Percentiles rank a stretch among this genome's conserved stretches.
These are phyloP conservation scores for Excoecaria cochinchinensis DNA, from an alignment of 345 rosid species.

Conservation along the genomic window DNA sequence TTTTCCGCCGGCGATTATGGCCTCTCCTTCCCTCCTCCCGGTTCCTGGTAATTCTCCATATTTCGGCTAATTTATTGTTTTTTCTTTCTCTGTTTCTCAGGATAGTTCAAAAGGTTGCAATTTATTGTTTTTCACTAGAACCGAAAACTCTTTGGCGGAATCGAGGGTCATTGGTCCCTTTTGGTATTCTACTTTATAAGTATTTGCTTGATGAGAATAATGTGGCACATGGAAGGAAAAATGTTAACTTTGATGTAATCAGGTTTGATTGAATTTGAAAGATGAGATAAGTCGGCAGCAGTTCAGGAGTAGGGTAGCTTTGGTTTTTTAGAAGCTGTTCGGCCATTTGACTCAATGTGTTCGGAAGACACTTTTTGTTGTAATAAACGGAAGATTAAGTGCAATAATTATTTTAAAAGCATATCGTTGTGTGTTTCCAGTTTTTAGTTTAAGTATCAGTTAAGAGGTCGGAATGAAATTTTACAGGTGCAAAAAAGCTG, in stretches of 20 bases:
- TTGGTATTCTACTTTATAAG: neutral
- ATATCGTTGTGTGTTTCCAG: neutral
- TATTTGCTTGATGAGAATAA: conserved; percentile 4
- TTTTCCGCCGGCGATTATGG: conserved; percentile 19
- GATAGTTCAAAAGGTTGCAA: neutral
- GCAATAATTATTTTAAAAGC: neutral
- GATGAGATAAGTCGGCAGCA: too few relatives aligned
- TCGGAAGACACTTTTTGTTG: neutral
- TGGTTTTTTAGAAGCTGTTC: conserved; percentile 1
- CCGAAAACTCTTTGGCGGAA: neutral
- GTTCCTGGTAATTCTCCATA: conserved; percentile 24
- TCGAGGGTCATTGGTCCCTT: neutral
- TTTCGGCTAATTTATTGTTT: neutral
- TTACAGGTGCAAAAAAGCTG: neutral
- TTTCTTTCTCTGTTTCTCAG: neutral
- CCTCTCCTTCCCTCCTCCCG: conserved; percentile 30
- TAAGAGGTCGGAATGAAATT: neutral
- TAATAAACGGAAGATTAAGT: neutral
- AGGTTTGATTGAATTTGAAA: neutral
- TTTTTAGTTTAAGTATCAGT: neutral
- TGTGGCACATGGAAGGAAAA: neutral
- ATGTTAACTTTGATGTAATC: neutral
- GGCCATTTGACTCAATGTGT: conserved; percentile 2
- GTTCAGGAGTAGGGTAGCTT: neutral
- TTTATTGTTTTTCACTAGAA: neutral